Base-by-base conservation (phyloP, 2,329 filamentous ascomycete species). In the Claviceps sp. region DNA sequence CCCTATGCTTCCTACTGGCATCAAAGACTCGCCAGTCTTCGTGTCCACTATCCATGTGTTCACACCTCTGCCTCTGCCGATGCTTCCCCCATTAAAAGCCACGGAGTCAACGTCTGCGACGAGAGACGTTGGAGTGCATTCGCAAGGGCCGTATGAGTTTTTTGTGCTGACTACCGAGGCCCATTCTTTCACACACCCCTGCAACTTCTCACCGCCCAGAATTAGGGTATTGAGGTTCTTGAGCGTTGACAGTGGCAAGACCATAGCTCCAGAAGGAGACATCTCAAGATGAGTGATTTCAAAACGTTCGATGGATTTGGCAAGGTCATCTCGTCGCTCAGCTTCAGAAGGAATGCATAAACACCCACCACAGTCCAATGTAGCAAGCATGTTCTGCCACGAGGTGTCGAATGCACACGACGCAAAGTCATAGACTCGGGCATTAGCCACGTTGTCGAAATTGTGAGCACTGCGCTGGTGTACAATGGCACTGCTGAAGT, bases 351-450 rank as follows among this genome's bases (percentile, higher is more conserved):
- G 57, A 37, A 59, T 54, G 22, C 59, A 61, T 1, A 61, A 45
- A 24, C 56, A 58, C 4, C 48, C 59, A 34, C 59, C 59, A 9
- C 46, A 50, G 18, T 52, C 55, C 26, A 58, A 51, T 0, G 59
- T 51, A 34, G 53, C 50, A 6, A 62, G 46, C 30, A 57, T 48
- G 14, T 62, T 59, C 20, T 51, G 52, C 53, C 55, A 56, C 5
- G 55, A 50, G 0, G 55, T 56, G 40, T 61, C 59, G 38, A 57
- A 62, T 16, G 52, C 53, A 48, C 55, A 61, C 24, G 58, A 56
- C 16, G 58, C 57, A 50, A 58, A 62, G 50, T 61, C 58, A 14
- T 57, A 58, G 2, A 60, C 56, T 6, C 60, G 50, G 4, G 58
- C 51, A 13, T 51, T 41, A 8, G 34, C 26, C 7, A 22, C 54